These are phyloP conservation scores for Curvularia verruculosa DNA, from an alignment of 2,329 filamentous ascomycete species.

Conservation along the genomic window DNA sequence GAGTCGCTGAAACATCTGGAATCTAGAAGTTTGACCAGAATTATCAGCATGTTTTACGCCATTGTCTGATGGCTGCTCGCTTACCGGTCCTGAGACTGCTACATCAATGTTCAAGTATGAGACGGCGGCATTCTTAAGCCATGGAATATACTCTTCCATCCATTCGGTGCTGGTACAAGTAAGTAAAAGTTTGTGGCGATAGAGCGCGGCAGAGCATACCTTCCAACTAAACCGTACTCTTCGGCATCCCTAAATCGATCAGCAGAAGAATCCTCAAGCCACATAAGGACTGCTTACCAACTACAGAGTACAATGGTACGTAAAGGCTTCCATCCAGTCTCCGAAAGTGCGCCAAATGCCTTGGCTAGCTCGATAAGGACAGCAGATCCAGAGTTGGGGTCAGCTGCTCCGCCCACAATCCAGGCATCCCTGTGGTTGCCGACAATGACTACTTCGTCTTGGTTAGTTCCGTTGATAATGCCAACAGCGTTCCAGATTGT, in stretches of 20 bases:
- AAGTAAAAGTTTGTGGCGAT: neutral
- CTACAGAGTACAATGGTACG: conserved; percentile 56
- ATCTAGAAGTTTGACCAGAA: conserved; percentile 47
- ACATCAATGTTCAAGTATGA: conserved; percentile 61
- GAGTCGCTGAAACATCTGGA: conserved; percentile 48
- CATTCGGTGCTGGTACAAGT: conserved; percentile 52
- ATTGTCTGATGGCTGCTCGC: neutral
- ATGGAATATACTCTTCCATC: conserved; percentile 58
- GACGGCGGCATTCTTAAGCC: conserved; percentile 53
- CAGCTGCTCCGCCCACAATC: conserved; percentile 60
- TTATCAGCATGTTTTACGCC: neutral
- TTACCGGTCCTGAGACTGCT: conserved; percentile 40
- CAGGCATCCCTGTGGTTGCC: conserved; percentile 63
- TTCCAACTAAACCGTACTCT: conserved; percentile 48
- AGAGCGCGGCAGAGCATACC: conserved; percentile 16
- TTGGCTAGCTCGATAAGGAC: conserved; percentile 58
- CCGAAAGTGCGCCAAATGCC: conserved; percentile 56
- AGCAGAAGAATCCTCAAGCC: no score
- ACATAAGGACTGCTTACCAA: no score
- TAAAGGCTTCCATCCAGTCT: conserved; percentile 59
- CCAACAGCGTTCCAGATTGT: conserved; percentile 78
- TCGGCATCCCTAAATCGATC: no score
- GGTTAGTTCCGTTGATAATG: conserved; percentile 70
- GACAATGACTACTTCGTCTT: conserved; percentile 60
- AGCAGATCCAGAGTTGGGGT: conserved; percentile 59